Evolutionary conservation across 106 monocot species (phyloP).

Genomic region (Iris macrosiphon): DNA sequence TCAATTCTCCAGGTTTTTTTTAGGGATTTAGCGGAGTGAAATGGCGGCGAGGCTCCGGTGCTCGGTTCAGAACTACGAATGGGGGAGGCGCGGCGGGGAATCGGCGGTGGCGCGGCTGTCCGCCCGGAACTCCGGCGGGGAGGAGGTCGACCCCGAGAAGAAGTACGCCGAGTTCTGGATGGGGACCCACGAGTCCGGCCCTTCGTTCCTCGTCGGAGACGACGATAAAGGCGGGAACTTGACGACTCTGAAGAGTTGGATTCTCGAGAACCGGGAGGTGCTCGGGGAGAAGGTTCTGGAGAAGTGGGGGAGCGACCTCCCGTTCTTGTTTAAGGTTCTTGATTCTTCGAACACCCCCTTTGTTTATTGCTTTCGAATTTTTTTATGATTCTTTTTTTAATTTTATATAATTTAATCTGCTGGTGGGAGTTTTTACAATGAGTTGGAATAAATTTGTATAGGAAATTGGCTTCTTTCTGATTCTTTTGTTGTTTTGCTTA

Average conservation of each 20-base stretch:
- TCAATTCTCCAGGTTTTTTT: background rate
- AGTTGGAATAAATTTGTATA: too few species aligned
- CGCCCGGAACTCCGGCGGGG: slow-evolving; percentile 19
- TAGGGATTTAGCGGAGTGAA: background rate
- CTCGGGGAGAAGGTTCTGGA: slow-evolving; percentile 45
- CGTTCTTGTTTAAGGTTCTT: slow-evolving; percentile 98
- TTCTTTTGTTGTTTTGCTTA: too few species aligned
- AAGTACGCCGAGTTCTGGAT: slow-evolving; percentile 99
- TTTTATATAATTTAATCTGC: too few species aligned
- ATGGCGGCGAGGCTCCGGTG: slow-evolving; percentile 32
- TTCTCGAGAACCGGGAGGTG: slow-evolving; percentile 49
- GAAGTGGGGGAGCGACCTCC: slow-evolving; percentile 74
- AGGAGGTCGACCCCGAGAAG: slow-evolving; percentile 17
- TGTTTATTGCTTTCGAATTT: too few species aligned
- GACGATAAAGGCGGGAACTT: background rate
- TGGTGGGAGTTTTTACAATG: too few species aligned
- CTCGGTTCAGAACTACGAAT: slow-evolving; percentile 87
- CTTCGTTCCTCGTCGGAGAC: slow-evolving; percentile 32
- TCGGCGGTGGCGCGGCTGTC: slow-evolving; percentile 64
- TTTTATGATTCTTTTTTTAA: too few species aligned
- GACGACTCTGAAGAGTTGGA: slow-evolving; percentile 41
- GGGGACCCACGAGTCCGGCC: slow-evolving; percentile 85
- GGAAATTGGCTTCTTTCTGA: too few species aligned
- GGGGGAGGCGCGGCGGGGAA: slow-evolving; percentile 49
- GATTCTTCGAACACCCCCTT: too few species aligned